Base-by-base conservation (phyloP, 1,139 yeast species). In the Fermentozyma sake region DNA sequence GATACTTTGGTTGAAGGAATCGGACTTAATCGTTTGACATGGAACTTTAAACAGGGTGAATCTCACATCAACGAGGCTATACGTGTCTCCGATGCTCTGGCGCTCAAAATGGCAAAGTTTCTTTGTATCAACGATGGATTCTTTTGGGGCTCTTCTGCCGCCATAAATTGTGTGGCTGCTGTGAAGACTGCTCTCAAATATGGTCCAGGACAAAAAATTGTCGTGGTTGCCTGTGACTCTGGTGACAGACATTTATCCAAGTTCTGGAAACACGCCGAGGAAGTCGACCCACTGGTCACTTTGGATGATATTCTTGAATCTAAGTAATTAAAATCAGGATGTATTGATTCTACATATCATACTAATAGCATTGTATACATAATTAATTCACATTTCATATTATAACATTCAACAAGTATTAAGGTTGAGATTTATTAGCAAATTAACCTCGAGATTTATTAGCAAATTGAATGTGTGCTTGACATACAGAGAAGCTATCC, bases 1-100 rank as follows among this genome's bases (percentile, higher is more conserved):
- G 98, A 91, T 52, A 91, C 97, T 0, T 54, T 89, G 3, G 81
- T 91, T 2, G 98, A 91, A 55, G 98, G 98, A 0, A 82, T 91
- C 23, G 98, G 98, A 0, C 60, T 91, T 32, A 91, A 86, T 46
- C 63, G 98, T 39, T 60, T 91, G 19, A 91, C 98, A 0, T 72
- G 72, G 47, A 91, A 91, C 51, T 84, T 91, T 50, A 59, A 66
- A 27, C 74, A 71, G 27, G 97, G 87, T 1, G 91, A 81, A 42
- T 45, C 54, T 1, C 68, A 57, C 37, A 78, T 91, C 10, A 95
- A 86, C 49, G 87, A 79, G 37, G 82, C 96, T 0, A 64, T 84
- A 10, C 62, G 89, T 32, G 95, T 91, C 2, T 57, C 74, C 3
- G 98, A 91, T 47, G 67, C 58, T 1, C 83, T 89, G 50, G 95